Evolutionary conservation across 306 rosid genomes (phyloP).

Genomic region (Luffa aegyptiaca): DNA sequence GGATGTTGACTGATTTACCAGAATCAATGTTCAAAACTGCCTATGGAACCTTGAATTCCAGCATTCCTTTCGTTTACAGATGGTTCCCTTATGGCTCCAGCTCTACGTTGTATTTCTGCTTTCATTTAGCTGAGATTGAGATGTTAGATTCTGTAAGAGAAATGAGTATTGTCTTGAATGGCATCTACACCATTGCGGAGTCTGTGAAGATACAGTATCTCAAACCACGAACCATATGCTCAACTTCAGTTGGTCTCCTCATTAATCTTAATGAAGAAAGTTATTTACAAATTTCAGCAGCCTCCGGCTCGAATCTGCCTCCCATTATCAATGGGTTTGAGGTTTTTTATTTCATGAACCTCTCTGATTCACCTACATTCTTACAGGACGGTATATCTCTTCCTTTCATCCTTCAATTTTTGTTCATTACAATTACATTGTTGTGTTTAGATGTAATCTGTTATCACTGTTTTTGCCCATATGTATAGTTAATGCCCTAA

Average conservation of each 20-base stretch:
- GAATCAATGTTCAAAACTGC: neutral
- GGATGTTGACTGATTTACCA: neutral
- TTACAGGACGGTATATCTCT: neutral
- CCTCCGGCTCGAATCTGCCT: neutral
- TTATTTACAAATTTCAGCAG: neutral
- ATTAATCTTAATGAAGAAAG: neutral
- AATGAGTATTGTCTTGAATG: neutral
- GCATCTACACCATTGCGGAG: neutral
- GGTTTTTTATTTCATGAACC: neutral
- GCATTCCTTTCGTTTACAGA: neutral
- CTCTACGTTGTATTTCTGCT: neutral
- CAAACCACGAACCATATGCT: neutral
- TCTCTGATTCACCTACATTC: no score
- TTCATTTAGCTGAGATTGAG: conserved; percentile 7
- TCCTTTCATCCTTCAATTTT: neutral
- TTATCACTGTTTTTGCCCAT: no score
- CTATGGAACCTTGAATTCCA: neutral
- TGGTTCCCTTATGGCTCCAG: neutral
- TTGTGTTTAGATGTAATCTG: neutral
- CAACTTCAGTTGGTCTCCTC: neutral
- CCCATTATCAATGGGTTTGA: neutral
- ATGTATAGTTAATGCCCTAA: conserved; percentile 9
- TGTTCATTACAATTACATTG: neutral
- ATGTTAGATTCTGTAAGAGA: neutral
- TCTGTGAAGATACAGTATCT: neutral